Evolutionary conservation across 148 eudicot species (phyloP).

Genomic region (Pharnaceum exiguum): DNA sequence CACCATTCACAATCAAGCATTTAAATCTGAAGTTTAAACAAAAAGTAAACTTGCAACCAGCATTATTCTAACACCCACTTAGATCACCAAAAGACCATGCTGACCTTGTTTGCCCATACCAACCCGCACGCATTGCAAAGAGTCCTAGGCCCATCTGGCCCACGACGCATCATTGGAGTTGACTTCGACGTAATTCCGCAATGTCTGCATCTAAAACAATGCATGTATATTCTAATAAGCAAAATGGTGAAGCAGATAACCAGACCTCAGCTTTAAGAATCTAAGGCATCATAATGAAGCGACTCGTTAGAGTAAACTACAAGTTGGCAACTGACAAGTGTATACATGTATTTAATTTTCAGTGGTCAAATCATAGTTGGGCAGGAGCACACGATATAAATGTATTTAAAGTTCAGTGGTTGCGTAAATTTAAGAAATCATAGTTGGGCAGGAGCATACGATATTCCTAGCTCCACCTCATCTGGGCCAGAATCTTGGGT

Average conservation of each 20-base stretch:
- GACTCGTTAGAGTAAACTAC: neutral
- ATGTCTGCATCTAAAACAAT: conserved; percentile 44
- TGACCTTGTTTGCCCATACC: conserved; percentile 77
- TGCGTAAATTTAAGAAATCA: neutral
- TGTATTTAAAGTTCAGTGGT: neutral
- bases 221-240: conserved; percentile 4
- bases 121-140: conserved; percentile 94
- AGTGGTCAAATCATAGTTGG: neutral
- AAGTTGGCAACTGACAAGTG: neutral
- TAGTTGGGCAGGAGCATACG: conserved; percentile 23
- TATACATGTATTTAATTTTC: neutral
- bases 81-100: conserved; percentile 9
- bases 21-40: neutral
- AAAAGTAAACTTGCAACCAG: neutral
- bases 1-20: no score
- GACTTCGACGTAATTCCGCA: conserved; percentile 54
- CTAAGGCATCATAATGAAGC: neutral
- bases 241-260: neutral
- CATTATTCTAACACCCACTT: neutral
- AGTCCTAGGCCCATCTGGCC: conserved; percentile 84
- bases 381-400: conserved; percentile 27
- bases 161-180: conserved; percentile 89
- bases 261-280: neutral
- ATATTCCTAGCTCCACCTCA: conserved; percentile 34
- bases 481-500: conserved; percentile 59